Evolutionary conservation across 2,329 filamentous ascomycete genomes (phyloP).

Genomic region (Botrytis sinoallii): DNA sequence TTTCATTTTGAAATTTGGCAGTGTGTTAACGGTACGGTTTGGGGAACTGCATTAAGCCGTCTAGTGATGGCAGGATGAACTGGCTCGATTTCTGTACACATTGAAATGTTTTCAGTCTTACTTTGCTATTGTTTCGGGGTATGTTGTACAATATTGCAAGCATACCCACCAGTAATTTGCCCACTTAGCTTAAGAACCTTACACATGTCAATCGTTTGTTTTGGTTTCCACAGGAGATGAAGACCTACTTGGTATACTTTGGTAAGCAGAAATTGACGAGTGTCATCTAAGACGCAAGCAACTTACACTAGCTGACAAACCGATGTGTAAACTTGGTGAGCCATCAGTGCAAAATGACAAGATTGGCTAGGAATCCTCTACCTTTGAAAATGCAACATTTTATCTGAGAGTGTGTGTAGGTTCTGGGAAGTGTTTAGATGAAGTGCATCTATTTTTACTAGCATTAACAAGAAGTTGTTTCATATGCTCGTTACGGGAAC

Average conservation of each 20-base stretch:
- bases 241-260: not conserved
- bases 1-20: not conserved
- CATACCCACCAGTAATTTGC: not conserved
- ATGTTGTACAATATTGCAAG: not conserved
- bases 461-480: not conserved
- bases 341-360: not conserved
- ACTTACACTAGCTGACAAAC: not conserved
- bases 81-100: not conserved
- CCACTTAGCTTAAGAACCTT: not conserved
- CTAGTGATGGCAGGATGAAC: not conserved
- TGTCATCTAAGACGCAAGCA: not conserved
- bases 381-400: not conserved
- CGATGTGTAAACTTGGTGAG: not conserved
- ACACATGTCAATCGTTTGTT: not conserved
- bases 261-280: not conserved
- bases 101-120: not conserved
- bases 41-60: not conserved
- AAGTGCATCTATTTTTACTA: not conserved
- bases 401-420: not conserved
- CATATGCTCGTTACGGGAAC: not conserved
- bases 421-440: not conserved
- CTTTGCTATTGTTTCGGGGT: not conserved
- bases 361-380: not conserved
- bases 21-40: not conserved
- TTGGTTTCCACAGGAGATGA: not conserved